Percentiles rank a stretch among this genome's conserved stretches.
These are phyloP conservation scores for Neurospora sp. DNA, from an alignment of 495 filamentous ascomycete species.

Conservation along the genomic window DNA sequence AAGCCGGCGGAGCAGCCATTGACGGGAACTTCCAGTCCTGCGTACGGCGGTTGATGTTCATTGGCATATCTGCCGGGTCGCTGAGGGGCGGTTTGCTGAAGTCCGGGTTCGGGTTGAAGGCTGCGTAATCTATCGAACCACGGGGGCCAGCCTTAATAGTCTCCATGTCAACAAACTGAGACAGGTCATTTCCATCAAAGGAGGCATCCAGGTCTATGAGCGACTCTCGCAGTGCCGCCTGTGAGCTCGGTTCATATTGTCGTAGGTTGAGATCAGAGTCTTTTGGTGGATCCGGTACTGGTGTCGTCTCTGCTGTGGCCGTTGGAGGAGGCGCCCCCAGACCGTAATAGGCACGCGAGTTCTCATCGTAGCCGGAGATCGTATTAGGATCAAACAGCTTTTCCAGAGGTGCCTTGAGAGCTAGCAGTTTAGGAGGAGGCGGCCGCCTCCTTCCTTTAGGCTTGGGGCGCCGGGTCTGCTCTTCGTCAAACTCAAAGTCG, in stretches of 20 bases:
- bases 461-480: conserved; percentile 27
- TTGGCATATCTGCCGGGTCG: conserved; percentile 33
- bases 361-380: conserved; percentile 45
- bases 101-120: conserved; percentile 28
- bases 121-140: conserved; percentile 31
- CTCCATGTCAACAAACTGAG: conserved; percentile 47
- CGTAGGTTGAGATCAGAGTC: conserved; percentile 43
- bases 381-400: conserved; percentile 50
- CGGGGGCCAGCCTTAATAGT: conserved; percentile 44
- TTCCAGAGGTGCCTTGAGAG: conserved; percentile 40
- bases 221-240: conserved; percentile 41
- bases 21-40: conserved; percentile 56
- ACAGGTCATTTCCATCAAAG: conserved; percentile 35
- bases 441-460: conserved; percentile 34
- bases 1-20: conserved; percentile 33
- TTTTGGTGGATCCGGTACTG: neutral
- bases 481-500: conserved; percentile 35
- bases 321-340: conserved; percentile 21
- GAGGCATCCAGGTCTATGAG: conserved; percentile 48
- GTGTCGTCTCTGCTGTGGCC: neutral
- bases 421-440: conserved; percentile 40
- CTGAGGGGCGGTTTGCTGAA: conserved; percentile 39
- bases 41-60: conserved; percentile 39
- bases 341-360: conserved; percentile 42
- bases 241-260: conserved; percentile 33